Base-by-base conservation (phyloP, 495 filamentous ascomycete genomes). In the Aspergillus conjunctus region DNA sequence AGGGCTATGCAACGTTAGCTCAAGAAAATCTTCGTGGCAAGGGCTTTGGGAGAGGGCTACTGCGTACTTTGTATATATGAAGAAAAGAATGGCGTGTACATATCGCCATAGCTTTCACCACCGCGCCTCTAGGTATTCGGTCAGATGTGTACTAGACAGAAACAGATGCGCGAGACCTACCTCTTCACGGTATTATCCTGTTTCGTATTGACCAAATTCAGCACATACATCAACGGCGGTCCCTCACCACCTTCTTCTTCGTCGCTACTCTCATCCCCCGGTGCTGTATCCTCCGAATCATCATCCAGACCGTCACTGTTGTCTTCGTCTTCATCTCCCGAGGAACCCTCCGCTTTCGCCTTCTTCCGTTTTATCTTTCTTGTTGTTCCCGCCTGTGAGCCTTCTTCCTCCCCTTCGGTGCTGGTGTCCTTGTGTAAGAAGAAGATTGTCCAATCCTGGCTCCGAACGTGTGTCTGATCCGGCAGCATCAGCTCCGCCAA, bases 101-200 rank as follows among this genome's bases (percentile, higher is more conserved):
- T 64, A 98, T 97, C n/a, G 94, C 94, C 94, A 98, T 98, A 2
- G 94, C 92, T 75, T 97, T 98, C 31, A 97, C 93, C 31, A 96
- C 87, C 2, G 94, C 95, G 56, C 94, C 94, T 83, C 93, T 90
- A 31, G n/a, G 57, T 33, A 64, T 46, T 51, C 57, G n/a, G 33
- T 66, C 54, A 68, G 57, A 39, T 41, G 32, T 4, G 14, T 4
- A 56, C 14, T 14, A 26, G n/a, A n/a, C 17, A 15, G 8, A 18
- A 31, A 63, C 53, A 41, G 51, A 55, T 17, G 31, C 18, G 54
- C 33, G 22, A 26, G 56, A 62, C 74, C 58, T 76, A 89, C 87
- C 88, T 83, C 73, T 94, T 93, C 12, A 89, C 93, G 14, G 86
- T 88, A 66, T 90, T 91, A 74, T 98, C 94, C 66, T 94, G 91